A percentile compares a stretch with the other conserved stretches of the same genome.
These are phyloP conservation scores for Penicillium crustosum DNA, from an alignment of 2,329 filamentous ascomycete genomes.

Conservation along the genomic window DNA sequence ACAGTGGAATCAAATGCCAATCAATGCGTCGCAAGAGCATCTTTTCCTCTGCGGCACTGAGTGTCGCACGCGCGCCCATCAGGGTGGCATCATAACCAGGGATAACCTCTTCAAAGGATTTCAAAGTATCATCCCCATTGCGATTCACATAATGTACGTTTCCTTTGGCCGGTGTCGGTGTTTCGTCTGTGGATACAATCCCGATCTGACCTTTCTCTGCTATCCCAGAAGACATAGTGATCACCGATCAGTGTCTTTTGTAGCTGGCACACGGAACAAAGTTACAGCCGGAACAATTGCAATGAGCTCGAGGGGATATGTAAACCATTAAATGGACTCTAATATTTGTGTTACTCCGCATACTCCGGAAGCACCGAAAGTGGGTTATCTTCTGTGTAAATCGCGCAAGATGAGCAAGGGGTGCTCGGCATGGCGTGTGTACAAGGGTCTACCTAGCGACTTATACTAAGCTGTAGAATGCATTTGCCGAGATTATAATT, in stretches of 20 bases:
- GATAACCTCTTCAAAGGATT: not conserved
- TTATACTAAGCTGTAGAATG: not conserved
- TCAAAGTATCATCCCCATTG: not conserved
- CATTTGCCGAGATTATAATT: not conserved
- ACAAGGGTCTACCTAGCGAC: not conserved
- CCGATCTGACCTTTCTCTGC: not conserved
- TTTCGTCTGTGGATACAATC: not conserved
- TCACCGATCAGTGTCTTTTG: not conserved
- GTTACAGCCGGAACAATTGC: not conserved
- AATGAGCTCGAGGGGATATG: not conserved
- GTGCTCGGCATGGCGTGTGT: not conserved
- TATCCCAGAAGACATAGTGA: not conserved
- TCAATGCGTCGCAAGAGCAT: not conserved
- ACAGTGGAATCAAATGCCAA: not conserved
- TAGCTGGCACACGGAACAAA: not conserved
- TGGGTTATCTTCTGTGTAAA: not conserved
- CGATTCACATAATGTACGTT: not conserved
- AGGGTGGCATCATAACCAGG: not conserved
- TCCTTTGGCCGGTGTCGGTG: not conserved
- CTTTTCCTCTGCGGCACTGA: not conserved
- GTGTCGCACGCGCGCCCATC: not conserved
- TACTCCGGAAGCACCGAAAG: not conserved
- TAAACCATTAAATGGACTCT: not conserved
- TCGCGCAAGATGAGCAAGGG: not conserved
- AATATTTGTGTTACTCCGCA: not conserved